Base-by-base conservation (phyloP, 1,139 yeast genomes). In the Pichia inconspicua region DNA sequence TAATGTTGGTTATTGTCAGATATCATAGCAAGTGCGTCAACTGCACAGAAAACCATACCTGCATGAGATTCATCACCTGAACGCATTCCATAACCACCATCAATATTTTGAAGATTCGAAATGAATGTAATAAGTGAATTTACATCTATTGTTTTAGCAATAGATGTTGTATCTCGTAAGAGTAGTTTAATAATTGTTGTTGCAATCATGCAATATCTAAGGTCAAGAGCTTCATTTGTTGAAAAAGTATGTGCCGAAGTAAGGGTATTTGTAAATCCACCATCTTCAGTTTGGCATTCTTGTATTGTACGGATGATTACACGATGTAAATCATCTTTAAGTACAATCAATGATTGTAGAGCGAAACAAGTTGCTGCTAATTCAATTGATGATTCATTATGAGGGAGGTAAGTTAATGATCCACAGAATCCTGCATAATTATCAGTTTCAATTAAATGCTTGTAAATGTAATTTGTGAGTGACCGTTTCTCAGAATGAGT, bases 31-130 rank as follows among this genome's bases (percentile, higher is more conserved):
- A 88, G 70, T 0, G 86, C 67, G 0, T 87, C 86, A 39, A 92
- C 59, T 0, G 88, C 96, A 66, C 97, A 90, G 60, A 80, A 92
- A 0, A 96, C 84, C 54, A 84, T 74, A 0, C 98, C 98, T 9
- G 90, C 80, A 66, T 92, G 97, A 2, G 94, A 73, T 64, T 92
- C 98, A 25, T 76, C 72, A 48, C 73, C 68, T 7, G 64, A 60
- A 8, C 49, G 46, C 44, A 68, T 71, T 4, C 84, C 80, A 42
- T 80, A 60, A 0, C 96, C 97, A 1, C 97, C 97, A 58, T 77
- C 81, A 53, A 66, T 73, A 39, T 73, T 70, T 36, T 72, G 64
- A 38, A 79, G 67, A 0, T 63, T 55, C n/a, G 62, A 41, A 0
- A 88, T 67, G 59, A 72, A 81, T 0, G 54, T 51, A 8, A 62